These are phyloP conservation scores for Auriscalpium orientale DNA, from an alignment of 768 basidiomycete genomes.

Conservation along the genomic window DNA sequence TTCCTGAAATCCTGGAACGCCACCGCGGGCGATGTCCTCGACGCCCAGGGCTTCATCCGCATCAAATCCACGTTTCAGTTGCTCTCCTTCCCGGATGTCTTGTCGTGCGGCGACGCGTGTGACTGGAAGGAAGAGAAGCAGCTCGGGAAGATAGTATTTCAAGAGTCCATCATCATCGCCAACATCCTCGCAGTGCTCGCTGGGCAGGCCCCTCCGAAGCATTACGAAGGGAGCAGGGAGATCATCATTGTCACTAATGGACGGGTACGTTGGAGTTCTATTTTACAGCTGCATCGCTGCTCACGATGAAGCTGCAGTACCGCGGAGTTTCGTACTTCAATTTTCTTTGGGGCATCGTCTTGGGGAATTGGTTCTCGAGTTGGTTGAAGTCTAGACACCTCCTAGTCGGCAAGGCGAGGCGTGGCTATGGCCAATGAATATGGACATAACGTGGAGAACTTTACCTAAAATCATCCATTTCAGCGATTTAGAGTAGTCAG, in stretches of 20 bases:
- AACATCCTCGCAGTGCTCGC: slow-evolving; percentile 43
- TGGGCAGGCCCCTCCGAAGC: slow-evolving; percentile 27
- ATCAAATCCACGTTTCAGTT: slow-evolving; percentile 55
- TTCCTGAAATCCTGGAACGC: slow-evolving; percentile 42
- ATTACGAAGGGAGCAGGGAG: slow-evolving; percentile 43
- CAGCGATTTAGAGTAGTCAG: no score
- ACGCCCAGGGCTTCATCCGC: slow-evolving; percentile 37
- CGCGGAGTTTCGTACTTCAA: slow-evolving; percentile 3
- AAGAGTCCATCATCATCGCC: slow-evolving; percentile 35
- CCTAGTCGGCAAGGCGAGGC: slow-evolving; percentile 1
- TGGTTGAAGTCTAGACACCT: slow-evolving; percentile 9
- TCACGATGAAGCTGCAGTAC: background rate
- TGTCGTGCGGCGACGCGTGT: slow-evolving; percentile 59
- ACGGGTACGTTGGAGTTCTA: slow-evolving; percentile 9
- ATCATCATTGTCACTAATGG: slow-evolving; percentile 33
- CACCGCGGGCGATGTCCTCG: slow-evolving; percentile 18
- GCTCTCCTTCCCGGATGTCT: slow-evolving; percentile 41
- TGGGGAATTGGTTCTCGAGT: slow-evolving; percentile 14
- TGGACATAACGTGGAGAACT: no score
- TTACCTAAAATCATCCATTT: no score
- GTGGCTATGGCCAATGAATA: background rate
- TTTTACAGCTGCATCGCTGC: background rate
- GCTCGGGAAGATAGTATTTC: slow-evolving; percentile 36
- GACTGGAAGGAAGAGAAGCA: slow-evolving; percentile 61
- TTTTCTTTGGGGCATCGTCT: slow-evolving; percentile 10